These are phyloP conservation scores for Thalassiosira delicatula DNA, from an alignment of 352 stramenopile genomes.

Conservation along the genomic window DNA sequence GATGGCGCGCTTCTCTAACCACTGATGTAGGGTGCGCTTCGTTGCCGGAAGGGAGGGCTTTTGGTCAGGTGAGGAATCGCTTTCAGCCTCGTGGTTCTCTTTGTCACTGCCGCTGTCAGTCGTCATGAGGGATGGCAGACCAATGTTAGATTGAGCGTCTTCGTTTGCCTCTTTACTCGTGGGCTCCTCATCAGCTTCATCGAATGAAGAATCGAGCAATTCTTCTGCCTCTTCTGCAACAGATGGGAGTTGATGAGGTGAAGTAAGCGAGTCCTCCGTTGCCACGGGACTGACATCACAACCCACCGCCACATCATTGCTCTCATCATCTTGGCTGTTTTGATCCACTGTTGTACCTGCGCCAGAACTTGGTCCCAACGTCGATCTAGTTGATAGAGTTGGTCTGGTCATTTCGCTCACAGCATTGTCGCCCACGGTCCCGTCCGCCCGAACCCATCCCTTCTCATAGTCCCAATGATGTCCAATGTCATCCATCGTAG, in stretches of 20 bases:
- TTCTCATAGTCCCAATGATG: conserved; percentile 57
- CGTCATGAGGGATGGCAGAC: not conserved
- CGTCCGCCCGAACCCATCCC: conserved; percentile 61
- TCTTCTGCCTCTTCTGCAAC: conserved; percentile 36
- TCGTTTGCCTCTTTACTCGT: not conserved
- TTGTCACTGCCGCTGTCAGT: conserved; percentile 30
- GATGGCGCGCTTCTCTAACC: conserved; percentile 38
- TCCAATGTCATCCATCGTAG: conserved; percentile 8
- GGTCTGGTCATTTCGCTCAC: conserved; percentile 54
- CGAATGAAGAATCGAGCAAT: not conserved
- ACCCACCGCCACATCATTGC: not conserved
- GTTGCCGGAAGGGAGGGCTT: conserved; percentile 3
- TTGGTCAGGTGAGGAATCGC: not conserved
- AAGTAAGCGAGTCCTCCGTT: not conserved
- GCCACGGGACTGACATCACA: not conserved
- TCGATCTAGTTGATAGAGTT: conserved; percentile 27
- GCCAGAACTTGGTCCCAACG: not conserved
- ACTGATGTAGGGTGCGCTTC: conserved; percentile 46
- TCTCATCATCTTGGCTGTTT: not conserved
- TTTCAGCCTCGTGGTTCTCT: conserved; percentile 33
- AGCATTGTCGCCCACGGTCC: conserved; percentile 57
- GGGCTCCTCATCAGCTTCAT: not conserved
- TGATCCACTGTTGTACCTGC: not conserved
- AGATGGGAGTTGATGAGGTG: conserved; percentile 28
- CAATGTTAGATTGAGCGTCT: not conserved